A percentile compares a stretch with the other conserved stretches of the same genome.
Evolutionary conservation across 768 basidiomycete genomes (phyloP).

Genomic region (Lyophyllum decastes): DNA sequence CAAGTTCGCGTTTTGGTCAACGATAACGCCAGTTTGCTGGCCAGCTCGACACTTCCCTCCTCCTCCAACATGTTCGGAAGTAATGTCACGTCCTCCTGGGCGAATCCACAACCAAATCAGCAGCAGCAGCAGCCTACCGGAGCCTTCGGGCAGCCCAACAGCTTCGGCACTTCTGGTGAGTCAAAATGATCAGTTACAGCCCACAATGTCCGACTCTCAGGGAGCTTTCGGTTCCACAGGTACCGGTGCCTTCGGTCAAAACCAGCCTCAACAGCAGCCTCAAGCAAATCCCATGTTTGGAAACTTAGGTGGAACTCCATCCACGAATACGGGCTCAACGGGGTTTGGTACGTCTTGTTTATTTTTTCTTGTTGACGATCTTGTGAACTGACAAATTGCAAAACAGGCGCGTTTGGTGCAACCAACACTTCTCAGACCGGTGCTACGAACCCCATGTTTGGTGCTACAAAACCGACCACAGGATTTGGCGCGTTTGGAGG

Average conservation of each 20-base stretch:
- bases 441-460: slow-evolving; percentile 52
- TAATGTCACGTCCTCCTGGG: slow-evolving; percentile 65
- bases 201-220: slow-evolving; percentile 19
- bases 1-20: slow-evolving; percentile 17
- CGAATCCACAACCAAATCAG: slow-evolving; percentile 64
- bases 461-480: slow-evolving; percentile 65
- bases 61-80: slow-evolving; percentile 59
- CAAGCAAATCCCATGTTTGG: slow-evolving; percentile 84
- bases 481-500: slow-evolving; percentile 78
- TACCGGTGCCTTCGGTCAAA: slow-evolving; percentile 61
- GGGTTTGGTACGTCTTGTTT: slow-evolving; percentile 46
- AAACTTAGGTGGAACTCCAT: slow-evolving; percentile 40
- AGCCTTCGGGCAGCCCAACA: slow-evolving; percentile 70
- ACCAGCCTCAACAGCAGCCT: slow-evolving; percentile 52
- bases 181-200: slow-evolving; percentile 20
- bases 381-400: slow-evolving; percentile 18
- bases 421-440: slow-evolving; percentile 37
- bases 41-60: not conserved
- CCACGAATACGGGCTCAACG: slow-evolving; percentile 29
- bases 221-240: slow-evolving; percentile 55
- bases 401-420: slow-evolving; percentile 47
- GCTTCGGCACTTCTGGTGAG: slow-evolving; percentile 62
- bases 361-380: slow-evolving; percentile 9
- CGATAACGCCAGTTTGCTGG: slow-evolving; percentile 4
- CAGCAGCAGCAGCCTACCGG: slow-evolving; percentile 55